Conservation (phyloP, 1,139 yeast genomes). For the Schwanniomyces etchellsii region DNA sequence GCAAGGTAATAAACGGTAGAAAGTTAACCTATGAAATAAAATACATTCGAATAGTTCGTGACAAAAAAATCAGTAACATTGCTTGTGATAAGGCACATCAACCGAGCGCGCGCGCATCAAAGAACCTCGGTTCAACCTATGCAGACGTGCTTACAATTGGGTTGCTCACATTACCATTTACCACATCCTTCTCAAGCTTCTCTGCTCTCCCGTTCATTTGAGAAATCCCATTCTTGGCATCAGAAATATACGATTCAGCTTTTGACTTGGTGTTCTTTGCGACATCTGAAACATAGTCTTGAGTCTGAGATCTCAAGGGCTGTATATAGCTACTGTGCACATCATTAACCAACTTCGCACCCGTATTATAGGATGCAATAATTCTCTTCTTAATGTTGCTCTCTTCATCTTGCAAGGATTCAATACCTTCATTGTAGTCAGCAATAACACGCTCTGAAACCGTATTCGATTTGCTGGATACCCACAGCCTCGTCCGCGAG, state of each 20-base stretch:
- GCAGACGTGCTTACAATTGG: constrained; percentile 1
- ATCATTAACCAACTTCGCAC: constrained; percentile 26
- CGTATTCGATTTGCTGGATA: constrained; percentile 24
- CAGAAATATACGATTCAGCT: constrained; percentile 30
- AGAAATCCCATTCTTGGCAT: constrained; percentile 21
- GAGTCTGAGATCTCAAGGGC: constrained; percentile 38
- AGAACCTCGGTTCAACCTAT: too few species aligned
- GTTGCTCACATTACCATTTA: background rate
- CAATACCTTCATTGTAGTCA: constrained; percentile 29
- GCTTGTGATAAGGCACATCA: too few species aligned
- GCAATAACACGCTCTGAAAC: constrained; percentile 27
- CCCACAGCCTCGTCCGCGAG: constrained; percentile 20
- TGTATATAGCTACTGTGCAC: constrained; percentile 33
- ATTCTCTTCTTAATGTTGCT: constrained; percentile 22
- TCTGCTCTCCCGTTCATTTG: background rate
- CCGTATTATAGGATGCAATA: constrained; percentile 32
- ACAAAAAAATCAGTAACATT: too few species aligned
- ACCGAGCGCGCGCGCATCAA: too few species aligned
- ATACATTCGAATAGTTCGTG: too few species aligned
- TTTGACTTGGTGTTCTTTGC: constrained; percentile 28
- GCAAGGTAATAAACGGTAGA: too few species aligned
- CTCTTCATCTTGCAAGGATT: constrained; percentile 9
- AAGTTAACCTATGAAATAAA: too few species aligned
- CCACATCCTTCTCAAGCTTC: background rate
- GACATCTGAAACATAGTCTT: constrained; percentile 30